Evolutionary conservation across 2,329 filamentous ascomycete species (phyloP).

Genomic region (Rutstroemia sydowiana): DNA sequence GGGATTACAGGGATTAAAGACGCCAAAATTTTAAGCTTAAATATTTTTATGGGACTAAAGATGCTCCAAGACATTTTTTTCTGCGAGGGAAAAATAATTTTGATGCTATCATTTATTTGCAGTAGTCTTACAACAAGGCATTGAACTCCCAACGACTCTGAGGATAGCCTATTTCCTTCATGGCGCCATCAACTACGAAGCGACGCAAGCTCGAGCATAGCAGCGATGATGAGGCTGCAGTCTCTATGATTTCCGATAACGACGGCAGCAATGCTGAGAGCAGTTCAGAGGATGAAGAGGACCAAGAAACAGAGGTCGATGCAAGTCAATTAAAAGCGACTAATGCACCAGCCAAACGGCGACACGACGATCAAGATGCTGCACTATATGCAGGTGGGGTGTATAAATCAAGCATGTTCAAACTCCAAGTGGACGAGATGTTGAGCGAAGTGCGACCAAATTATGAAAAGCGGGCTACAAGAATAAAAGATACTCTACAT

Average conservation of each 20-base stretch:
- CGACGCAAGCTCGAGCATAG: conserved; percentile 29
- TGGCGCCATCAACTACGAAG: conserved; percentile 26
- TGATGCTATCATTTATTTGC: background rate
- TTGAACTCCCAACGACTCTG: background rate
- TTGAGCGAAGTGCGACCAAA: conserved; percentile 49
- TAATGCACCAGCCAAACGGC: conserved; percentile 14
- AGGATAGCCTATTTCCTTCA: conserved; percentile 2
- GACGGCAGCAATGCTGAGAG: conserved; percentile 4
- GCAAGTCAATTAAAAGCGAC: conserved; percentile 3
- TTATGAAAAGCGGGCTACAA: conserved; percentile 47
- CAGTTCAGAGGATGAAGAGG: conserved; percentile 6
- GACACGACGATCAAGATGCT: conserved; percentile 23
- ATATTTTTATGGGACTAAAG: conserved; percentile 1
- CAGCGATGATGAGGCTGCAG: background rate
- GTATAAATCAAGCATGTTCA: conserved; percentile 62
- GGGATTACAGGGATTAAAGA: background rate
- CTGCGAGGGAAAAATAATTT: conserved; percentile 4
- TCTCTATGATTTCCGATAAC: conserved; percentile 2
- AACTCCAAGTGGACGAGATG: conserved; percentile 59
- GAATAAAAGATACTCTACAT: conserved; percentile 46
- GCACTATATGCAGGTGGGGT: conserved; percentile 35
- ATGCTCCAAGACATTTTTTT: conserved; percentile 4
- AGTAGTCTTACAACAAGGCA: background rate
- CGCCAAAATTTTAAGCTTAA: conserved; percentile 11
- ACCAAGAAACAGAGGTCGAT: conserved; percentile 18